A percentile compares a stretch with the other conserved stretches of the same genome.
These are phyloP conservation scores for Solanum hybrid DNA, from an alignment of 305 asterid species.

Conservation along the genomic window DNA sequence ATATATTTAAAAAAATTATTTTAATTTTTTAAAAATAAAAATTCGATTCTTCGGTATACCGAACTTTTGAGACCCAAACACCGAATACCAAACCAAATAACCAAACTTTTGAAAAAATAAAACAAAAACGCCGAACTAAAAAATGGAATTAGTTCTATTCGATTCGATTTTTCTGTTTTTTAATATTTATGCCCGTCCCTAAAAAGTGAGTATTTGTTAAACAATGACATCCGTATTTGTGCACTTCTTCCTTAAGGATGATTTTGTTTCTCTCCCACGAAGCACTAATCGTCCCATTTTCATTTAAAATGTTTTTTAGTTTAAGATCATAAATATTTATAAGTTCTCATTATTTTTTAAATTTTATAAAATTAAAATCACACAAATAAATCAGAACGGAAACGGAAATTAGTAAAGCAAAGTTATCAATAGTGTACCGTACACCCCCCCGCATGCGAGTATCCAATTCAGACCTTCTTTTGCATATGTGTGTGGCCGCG, in stretches of 20 bases:
- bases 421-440: neutral
- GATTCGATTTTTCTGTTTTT: too few relatives aligned
- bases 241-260: neutral
- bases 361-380: neutral
- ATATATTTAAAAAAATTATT: too few relatives aligned
- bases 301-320: too few relatives aligned
- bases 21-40: too few relatives aligned
- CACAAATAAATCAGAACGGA: neutral
- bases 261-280: neutral
- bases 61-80: too few relatives aligned
- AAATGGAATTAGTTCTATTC: too few relatives aligned
- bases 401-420: neutral
- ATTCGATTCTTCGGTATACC: accelerated
- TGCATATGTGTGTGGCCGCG: neutral
- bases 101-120: too few relatives aligned
- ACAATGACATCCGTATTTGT: neutral
- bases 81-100: too few relatives aligned
- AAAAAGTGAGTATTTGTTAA: neutral
- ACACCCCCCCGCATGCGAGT: neutral
- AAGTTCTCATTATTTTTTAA: neutral
- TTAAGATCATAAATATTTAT: too few relatives aligned
- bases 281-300: neutral
- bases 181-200: too few relatives aligned
- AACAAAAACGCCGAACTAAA: too few relatives aligned
- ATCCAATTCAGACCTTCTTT: neutral